Conservation (phyloP, 148 eudicot genomes). For the Spergularia marina region DNA sequence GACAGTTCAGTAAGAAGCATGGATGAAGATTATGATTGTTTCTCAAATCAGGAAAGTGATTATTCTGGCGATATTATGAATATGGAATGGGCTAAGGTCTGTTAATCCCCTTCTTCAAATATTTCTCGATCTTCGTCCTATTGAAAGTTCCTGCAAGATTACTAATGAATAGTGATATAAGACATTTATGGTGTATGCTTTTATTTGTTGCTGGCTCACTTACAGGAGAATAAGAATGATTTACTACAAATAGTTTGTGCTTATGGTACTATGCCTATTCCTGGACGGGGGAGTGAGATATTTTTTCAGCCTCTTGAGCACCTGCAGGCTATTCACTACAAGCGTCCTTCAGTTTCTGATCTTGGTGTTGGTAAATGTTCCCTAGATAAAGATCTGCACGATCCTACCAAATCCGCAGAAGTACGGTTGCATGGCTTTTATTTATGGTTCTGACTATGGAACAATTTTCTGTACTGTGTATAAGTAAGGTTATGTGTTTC, state of each 20-base stretch:
- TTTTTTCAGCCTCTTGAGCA: conserved; percentile 90
- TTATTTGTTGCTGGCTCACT: conserved; percentile 8
- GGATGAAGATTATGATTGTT: conserved; percentile 61
- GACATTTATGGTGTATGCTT: conserved; percentile 10
- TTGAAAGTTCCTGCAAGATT: conserved; percentile 8
- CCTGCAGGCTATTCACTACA: conserved; percentile 67
- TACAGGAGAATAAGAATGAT: conserved; percentile 79
- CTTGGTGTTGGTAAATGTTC: conserved; percentile 48
- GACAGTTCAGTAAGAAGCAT: conserved; percentile 81
- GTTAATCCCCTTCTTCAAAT: conserved; percentile 13
- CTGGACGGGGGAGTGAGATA: conserved; percentile 65
- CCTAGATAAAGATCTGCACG: conserved; percentile 33
- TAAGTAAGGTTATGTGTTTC: conserved; percentile 23
- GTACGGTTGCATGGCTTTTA: conserved; percentile 33
- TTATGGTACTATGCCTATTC: conserved; percentile 63
- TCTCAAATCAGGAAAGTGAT: conserved; percentile 49
- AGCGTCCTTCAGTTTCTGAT: conserved; percentile 57
- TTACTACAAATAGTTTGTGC: conserved; percentile 74
- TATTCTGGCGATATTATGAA: conserved; percentile 53
- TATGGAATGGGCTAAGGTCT: conserved; percentile 88
- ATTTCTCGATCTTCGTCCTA: conserved; percentile 12
- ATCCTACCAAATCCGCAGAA: conserved; percentile 47
- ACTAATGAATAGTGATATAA: not conserved
- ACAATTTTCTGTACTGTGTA: not conserved
- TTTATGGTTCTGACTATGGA: not conserved